Percentiles rank a stretch among this genome's conserved stretches.
Conservation (phyloP, 2,329 filamentous ascomycete species). For the Beauveria medogensis region DNA sequence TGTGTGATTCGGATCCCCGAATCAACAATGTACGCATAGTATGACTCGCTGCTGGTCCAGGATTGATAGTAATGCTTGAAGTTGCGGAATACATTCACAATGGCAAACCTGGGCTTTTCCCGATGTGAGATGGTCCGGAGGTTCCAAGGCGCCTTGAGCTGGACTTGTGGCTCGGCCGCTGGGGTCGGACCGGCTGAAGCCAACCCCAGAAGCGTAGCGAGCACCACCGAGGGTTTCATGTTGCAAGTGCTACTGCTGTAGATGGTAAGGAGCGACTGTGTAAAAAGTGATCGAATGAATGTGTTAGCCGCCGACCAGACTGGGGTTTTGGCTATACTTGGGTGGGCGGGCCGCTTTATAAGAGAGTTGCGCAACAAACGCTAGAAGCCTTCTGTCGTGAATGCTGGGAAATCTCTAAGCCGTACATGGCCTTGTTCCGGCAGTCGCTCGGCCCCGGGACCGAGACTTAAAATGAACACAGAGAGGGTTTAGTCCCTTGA, state of each 20-base stretch:
- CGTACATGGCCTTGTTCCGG: no score
- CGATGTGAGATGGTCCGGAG: neutral
- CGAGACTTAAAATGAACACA: no score
- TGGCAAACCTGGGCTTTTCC: neutral
- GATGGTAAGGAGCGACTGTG: neutral
- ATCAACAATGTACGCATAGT: neutral
- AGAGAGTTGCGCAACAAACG: no score
- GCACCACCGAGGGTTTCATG: neutral
- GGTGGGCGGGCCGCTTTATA: no score
- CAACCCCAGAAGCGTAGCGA: neutral
- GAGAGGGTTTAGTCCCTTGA: no score
- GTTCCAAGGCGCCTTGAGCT: conserved; percentile 25
- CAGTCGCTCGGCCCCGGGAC: no score
- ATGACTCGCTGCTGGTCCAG: neutral
- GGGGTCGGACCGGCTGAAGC: neutral
- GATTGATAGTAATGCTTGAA: neutral
- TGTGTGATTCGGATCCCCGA: conserved; percentile 21
- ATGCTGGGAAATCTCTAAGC: no score
- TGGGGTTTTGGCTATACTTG: neutral
- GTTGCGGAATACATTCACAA: neutral
- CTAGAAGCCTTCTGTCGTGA: no score
- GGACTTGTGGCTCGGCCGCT: neutral
- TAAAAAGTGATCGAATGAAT: neutral
- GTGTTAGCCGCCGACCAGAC: neutral
- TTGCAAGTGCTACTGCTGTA: neutral